Evolutionary conservation across 2,329 filamentous ascomycete genomes (phyloP), one percentile per base, ranked within the genome.

Genomic region (Hypoxylon sp.): DNA sequence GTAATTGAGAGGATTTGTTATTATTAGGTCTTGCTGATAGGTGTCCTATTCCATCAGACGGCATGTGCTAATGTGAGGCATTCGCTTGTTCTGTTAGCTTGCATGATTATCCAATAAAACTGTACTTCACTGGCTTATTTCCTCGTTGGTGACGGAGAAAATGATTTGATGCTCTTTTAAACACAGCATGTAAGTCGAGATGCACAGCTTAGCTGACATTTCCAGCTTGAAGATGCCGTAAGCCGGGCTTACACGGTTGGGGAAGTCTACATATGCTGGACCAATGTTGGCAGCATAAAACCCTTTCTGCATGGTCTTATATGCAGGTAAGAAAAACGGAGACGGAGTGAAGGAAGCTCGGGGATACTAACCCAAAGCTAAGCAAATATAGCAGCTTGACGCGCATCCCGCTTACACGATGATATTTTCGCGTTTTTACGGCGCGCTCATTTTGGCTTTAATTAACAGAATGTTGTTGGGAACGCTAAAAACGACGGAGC

Each of bases 271-370:
- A 47, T 54, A 59, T 26, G 48, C 35, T 69, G 57, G 51, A 13
- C 59, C 55, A 53, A 63, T 59, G 68, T 68, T 68, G 65, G 65
- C 63, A 61, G 59, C 26, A 53, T 42, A 53, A 65, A 68, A 65
- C 63, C 69, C 63, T 69, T 60, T 24, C 51, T 70, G 70, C 70
- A 69, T 68, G 54, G 63, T 22, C 31, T n/a, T 48, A 71, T 48
- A 71, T 67, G 70, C 68, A 71, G 60, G 68, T 72, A 67, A 71
- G 70, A 69, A 66, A 66, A 54, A 48, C 22, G 26, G 33, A 59
- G 35, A 42, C 54, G 64, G 46, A 60, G 57, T 54, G 50, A 57
- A 46, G 61, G 50, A 65, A 63, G 62, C 42, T 62, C 59, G 63
- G 63, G 50, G 61, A 66, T 60, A 72, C 60, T 60, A 51, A 42